These are phyloP conservation scores for Xylaria sp. DNA, from an alignment of 2,329 filamentous ascomycete genomes.

Conservation along the genomic window DNA sequence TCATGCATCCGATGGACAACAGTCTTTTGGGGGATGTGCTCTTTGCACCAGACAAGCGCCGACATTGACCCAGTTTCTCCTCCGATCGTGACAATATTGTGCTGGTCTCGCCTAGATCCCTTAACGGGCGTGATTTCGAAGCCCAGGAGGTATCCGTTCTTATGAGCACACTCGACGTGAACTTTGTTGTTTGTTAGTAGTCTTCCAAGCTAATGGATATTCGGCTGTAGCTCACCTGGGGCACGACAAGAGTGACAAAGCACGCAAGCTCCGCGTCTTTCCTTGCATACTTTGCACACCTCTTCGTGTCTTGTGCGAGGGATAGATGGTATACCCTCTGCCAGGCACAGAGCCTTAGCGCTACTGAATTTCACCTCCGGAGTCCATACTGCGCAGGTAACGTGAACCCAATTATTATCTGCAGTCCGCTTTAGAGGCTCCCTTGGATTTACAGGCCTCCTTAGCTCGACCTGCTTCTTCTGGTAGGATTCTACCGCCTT, in stretches of 20 bases:
- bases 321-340: constrained; percentile 90
- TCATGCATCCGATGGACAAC: constrained; percentile 84
- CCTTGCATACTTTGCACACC: constrained; percentile 85
- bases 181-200: constrained; percentile 59
- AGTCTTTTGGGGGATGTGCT: constrained; percentile 79
- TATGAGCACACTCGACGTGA: constrained; percentile 91
- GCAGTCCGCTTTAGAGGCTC: constrained; percentile 93
- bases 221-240: constrained; percentile 52
- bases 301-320: constrained; percentile 77
- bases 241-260: constrained; percentile 78
- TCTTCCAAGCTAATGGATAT: constrained; percentile 45
- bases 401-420: constrained; percentile 98
- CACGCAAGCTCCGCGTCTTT: constrained; percentile 79
- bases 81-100: constrained; percentile 81
- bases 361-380: constrained; percentile 93
- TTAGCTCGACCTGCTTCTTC: constrained; percentile 83
- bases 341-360: constrained; percentile 81
- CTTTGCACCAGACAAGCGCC: constrained; percentile 91
- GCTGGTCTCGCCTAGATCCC: constrained; percentile 82
- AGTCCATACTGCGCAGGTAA: constrained; percentile 90
- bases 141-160: constrained; percentile 82
- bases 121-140: constrained; percentile 94
- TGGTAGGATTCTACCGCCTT: constrained; percentile 84
- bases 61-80: constrained; percentile 84
- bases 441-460: constrained; percentile 83